phyloP scores from a whole-genome alignment of 805 yeast genomes.

The Pichia deserticola region DNA sequence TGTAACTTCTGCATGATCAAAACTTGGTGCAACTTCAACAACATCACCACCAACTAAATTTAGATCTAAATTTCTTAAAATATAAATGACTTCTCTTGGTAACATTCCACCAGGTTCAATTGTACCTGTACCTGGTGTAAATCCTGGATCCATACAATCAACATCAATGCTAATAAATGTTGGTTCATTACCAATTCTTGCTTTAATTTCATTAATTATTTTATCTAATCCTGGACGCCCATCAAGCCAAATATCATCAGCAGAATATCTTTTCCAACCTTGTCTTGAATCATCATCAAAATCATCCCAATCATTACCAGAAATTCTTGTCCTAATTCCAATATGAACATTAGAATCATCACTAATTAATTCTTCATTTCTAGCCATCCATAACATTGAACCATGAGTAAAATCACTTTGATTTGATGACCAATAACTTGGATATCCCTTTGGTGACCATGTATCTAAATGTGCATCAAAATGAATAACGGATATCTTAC shows the following conservation, averaged over 20 bases:
- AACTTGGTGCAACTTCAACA: conserved; percentile 57
- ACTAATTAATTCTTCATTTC: conserved; percentile 55
- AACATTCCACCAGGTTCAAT: conserved; percentile 54
- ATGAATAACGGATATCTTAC: conserved; percentile 66
- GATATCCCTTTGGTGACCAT: conserved; percentile 67
- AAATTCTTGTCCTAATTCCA: conserved; percentile 67
- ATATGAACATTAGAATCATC: conserved; percentile 59
- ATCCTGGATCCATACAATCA: conserved; percentile 53
- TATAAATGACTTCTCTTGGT: conserved; percentile 45
- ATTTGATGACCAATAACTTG: conserved; percentile 30
- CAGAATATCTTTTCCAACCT: conserved; percentile 60
- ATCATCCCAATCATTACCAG: conserved; percentile 53
- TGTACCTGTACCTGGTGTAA: conserved; percentile 53
- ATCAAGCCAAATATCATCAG: conserved; percentile 66
- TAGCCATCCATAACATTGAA: conserved; percentile 79
- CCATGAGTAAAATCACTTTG: conserved; percentile 67
- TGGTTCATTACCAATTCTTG: conserved; percentile 51
- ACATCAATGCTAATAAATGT: conserved; percentile 76
- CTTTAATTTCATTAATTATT: conserved; percentile 45
- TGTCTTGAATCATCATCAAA: conserved; percentile 59
- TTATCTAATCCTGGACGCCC: conserved; percentile 44
- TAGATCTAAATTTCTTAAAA: conserved; percentile 40
- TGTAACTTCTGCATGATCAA: conserved; percentile 58
- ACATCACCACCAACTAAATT: conserved; percentile 49
- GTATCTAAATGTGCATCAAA: conserved; percentile 85